phyloP scores from a whole-genome alignment of 306 rosid species.

The Lagenaria siceraria region DNA sequence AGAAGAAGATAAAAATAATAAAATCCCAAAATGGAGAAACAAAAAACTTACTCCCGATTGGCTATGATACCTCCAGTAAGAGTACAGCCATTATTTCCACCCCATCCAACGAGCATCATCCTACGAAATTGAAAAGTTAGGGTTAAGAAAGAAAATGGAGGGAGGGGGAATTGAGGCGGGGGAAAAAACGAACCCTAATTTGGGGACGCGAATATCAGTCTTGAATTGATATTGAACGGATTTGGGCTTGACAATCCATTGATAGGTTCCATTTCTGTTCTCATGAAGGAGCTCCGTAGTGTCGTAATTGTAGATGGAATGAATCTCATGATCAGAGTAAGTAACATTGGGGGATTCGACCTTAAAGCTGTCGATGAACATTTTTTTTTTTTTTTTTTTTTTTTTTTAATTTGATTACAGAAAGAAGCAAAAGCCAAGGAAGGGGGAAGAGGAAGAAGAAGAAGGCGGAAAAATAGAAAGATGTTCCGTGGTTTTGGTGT shows the following conservation, averaged over 20 bases:
- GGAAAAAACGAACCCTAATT: slow-evolving; percentile 52
- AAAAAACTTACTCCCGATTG: slow-evolving; percentile 57
- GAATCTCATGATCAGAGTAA: slow-evolving; percentile 66
- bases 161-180: background rate
- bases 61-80: slow-evolving; percentile 94
- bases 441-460: background rate
- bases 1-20: too few relatives aligned
- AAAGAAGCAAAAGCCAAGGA: background rate
- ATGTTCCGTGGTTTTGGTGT: background rate
- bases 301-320: slow-evolving; percentile 70
- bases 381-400: slow-evolving; percentile 8
- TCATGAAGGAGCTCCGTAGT: slow-evolving; percentile 91
- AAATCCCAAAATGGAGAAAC: too few relatives aligned
- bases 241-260: slow-evolving; percentile 88
- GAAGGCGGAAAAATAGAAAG: background rate
- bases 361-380: slow-evolving; percentile 82
- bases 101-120: slow-evolving; percentile 99
- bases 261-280: slow-evolving; percentile 64
- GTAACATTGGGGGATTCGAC: slow-evolving; percentile 76
- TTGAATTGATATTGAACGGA: slow-evolving; percentile 70
- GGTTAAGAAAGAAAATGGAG: background rate
- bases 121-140: slow-evolving; percentile 15
- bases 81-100: slow-evolving; percentile 86
- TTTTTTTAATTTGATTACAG: background rate
- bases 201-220: slow-evolving; percentile 62